Conservation (phyloP, 441 rosid genomes). For the Euphorbia celastroides region DNA sequence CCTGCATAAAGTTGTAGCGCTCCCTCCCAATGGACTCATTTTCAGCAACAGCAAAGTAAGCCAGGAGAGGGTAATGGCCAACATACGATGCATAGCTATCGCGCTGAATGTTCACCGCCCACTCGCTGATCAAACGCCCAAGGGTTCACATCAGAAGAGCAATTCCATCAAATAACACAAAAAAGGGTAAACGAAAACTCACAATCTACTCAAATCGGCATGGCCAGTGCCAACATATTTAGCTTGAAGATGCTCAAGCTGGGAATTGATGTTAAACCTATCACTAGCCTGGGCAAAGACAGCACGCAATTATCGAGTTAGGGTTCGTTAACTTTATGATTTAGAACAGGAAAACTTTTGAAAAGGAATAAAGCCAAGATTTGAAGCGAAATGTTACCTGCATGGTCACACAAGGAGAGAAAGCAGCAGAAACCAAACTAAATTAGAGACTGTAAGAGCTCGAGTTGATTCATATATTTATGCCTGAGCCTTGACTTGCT, state of each 20-base stretch:
- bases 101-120: constrained; percentile 92
- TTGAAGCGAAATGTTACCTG: constrained; percentile 9
- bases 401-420: neutral
- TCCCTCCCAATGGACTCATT: constrained; percentile 92
- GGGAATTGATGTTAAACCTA: constrained; percentile 94
- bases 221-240: constrained; percentile 95
- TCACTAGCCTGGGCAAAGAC: constrained; percentile 69
- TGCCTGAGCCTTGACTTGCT: no score
- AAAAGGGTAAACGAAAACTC: constrained; percentile 17
- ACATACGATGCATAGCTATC: constrained; percentile 91
- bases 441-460: neutral
- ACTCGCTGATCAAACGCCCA: constrained; percentile 44
- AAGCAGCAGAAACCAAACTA: no score
- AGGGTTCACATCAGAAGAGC: neutral
- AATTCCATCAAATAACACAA: neutral
- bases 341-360: neutral
- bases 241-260: constrained; percentile 97
- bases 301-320: neutral
- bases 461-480: no score
- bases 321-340: neutral
- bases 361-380: neutral
- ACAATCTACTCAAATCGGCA: constrained; percentile 92
- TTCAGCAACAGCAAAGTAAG: constrained; percentile 86
- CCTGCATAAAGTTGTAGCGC: constrained; percentile 98
- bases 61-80: constrained; percentile 83